Base-by-base conservation (phyloP, 176 grass and related monocot genomes). In the Dactylis glomerata region DNA sequence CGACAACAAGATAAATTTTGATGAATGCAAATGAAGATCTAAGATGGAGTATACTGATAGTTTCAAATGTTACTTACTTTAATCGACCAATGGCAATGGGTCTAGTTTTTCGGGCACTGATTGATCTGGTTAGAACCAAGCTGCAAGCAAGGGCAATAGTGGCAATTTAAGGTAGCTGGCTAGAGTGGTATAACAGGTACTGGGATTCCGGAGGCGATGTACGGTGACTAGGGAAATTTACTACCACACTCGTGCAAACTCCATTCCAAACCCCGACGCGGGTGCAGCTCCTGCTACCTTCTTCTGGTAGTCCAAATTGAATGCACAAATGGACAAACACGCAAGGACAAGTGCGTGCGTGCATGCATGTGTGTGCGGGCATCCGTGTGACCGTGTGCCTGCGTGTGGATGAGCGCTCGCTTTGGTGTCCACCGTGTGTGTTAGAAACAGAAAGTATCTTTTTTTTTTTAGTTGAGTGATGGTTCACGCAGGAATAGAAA, bases 271-370 rank as follows among this genome's bases (percentile, higher is more conserved):
- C 79, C 80, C 84, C 74, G 19, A 86, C 45, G 84, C 65, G 54
- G 78, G 13, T 45, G 27, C 45, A 36, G 44, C 15, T 52, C 55
- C 84, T 86, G 80, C 66, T 77, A 68, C 41, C 87, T 83, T 73
- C 84, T 86, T 68, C 89, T 83, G 84, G 84, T 87, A 75, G 89
- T 83, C 69, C 75, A 90, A 87, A 90, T 26, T 90, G 42, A 87
- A 79, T 87, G 47, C 30, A 74, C 75, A 80, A 68, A 17, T 17
- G 79, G 47, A 87, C 88, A 87, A 75, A 46, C 16, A 79, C 88
- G 33, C 27, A 1, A n/a, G n/a, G 64, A 78, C 64, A 75, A 51
- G 69, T 22, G 24, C 40, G 66, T 4, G 65, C 19, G 69, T 28
- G 41, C n/a, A 22, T 17, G 47, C 17, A 50, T 50, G 47, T 50